These are phyloP conservation scores for Ceriops decandra DNA, from an alignment of 345 rosid genomes.

Conservation along the genomic window DNA sequence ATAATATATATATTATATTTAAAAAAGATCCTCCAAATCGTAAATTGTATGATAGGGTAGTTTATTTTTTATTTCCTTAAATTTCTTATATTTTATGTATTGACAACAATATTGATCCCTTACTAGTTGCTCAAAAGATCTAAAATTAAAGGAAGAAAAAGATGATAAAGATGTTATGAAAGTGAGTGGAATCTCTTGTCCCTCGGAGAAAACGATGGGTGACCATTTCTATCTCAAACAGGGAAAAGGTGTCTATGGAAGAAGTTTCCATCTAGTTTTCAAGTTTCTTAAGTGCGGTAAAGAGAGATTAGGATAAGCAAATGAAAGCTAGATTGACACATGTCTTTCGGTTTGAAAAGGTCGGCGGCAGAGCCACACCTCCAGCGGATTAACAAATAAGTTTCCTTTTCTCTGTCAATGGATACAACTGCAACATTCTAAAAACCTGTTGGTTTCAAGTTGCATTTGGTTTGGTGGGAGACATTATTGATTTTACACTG, in stretches of 20 bases:
- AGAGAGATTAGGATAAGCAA: constrained; percentile 2
- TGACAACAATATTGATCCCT: too few relatives aligned
- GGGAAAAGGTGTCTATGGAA: constrained; percentile 7
- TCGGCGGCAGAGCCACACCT: background rate
- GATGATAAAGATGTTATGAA: constrained; percentile 18
- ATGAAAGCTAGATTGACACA: background rate
- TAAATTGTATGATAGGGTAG: too few relatives aligned
- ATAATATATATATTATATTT: too few relatives aligned
- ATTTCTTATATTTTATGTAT: too few relatives aligned
- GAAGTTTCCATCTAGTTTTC: constrained; percentile 13
- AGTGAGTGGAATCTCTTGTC: constrained; percentile 23
- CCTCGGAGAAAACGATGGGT: constrained; percentile 26
- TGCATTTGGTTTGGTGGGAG: too few relatives aligned
- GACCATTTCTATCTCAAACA: constrained; percentile 16
- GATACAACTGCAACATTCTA: constrained; percentile 22
- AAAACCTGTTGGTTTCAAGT: background rate
- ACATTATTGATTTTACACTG: too few relatives aligned
- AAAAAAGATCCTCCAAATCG: too few relatives aligned
- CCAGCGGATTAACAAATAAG: background rate
- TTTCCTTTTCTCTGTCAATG: constrained; percentile 19
- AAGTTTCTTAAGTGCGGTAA: background rate
- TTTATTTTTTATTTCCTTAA: too few relatives aligned
- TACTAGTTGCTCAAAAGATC: constrained; percentile 15
- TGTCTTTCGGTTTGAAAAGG: background rate
- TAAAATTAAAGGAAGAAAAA: constrained; percentile 12